Evolutionary conservation across 2,329 filamentous ascomycete genomes (phyloP).

Genomic region (Nigrospora sphaerica): DNA sequence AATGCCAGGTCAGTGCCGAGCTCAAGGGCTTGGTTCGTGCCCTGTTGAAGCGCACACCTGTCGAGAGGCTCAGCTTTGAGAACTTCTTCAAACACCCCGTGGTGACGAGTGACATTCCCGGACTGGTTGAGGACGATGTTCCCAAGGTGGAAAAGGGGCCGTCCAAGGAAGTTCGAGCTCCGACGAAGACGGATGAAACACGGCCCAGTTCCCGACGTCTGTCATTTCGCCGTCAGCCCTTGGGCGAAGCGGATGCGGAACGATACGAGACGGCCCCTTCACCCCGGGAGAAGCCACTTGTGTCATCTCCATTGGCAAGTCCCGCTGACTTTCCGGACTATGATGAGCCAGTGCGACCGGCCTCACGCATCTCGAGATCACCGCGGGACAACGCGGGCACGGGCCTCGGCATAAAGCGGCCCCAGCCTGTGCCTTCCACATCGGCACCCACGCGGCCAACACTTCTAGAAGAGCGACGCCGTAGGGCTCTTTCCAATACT

Average conservation of each 20-base stretch:
- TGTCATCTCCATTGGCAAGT: constrained; percentile 36
- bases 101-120: constrained; percentile 69
- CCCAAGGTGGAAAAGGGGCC: constrained; percentile 30
- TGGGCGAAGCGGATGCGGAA: constrained; percentile 25
- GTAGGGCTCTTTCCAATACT: constrained; percentile 31
- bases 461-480: constrained; percentile 26
- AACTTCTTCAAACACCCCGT: constrained; percentile 75
- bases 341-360: constrained; percentile 20
- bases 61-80: constrained; percentile 79
- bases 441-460: constrained; percentile 39
- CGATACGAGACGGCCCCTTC: constrained; percentile 28
- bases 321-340: constrained; percentile 26
- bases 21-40: constrained; percentile 76
- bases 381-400: constrained; percentile 39
- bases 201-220: constrained; percentile 21
- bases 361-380: constrained; percentile 24
- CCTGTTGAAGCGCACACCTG: constrained; percentile 77
- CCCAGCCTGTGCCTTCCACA: constrained; percentile 35
- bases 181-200: constrained; percentile 23
- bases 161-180: constrained; percentile 25
- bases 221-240: constrained; percentile 33
- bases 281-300: constrained; percentile 33
- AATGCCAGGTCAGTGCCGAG: constrained; percentile 62
- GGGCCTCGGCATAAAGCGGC: constrained; percentile 45
- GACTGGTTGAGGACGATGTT: constrained; percentile 70